Evolutionary conservation across 169 alveolate genomes (phyloP).

Genomic region (Cryptosporidium canis): DNA sequence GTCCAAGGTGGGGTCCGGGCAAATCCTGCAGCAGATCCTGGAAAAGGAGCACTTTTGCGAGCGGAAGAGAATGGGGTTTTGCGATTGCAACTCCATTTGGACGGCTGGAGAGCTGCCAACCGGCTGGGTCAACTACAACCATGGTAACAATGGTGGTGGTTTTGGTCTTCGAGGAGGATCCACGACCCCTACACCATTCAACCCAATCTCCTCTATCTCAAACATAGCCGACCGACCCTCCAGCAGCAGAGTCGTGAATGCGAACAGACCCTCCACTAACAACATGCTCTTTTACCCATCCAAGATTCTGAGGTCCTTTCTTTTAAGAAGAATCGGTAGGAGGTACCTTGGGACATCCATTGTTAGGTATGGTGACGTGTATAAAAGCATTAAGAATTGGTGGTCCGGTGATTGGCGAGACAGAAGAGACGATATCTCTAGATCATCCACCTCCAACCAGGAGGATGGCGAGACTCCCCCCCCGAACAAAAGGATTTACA

Average conservation of each 20-base stretch:
- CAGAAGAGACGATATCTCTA: background rate
- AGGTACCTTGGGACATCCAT: slow-evolving; percentile 38
- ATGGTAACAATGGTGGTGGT: background rate
- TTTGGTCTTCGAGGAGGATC: background rate
- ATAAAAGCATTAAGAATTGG: slow-evolving; percentile 36
- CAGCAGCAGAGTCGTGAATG: slow-evolving; percentile 23
- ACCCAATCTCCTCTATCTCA: background rate
- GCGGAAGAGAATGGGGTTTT: background rate
- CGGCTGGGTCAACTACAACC: background rate
- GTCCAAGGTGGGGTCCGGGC: slow-evolving; percentile 53
- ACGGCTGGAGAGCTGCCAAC: background rate
- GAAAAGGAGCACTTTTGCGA: background rate
- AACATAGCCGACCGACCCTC: slow-evolving; percentile 1
- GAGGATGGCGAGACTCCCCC: too few species aligned
- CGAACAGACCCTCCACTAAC: slow-evolving; percentile 43
- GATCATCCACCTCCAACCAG: too few species aligned
- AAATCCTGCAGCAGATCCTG: background rate
- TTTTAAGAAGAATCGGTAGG: background rate
- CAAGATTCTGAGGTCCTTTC: slow-evolving; percentile 49
- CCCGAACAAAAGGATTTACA: slow-evolving; percentile 5
- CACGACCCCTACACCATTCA: background rate
- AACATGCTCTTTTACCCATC: slow-evolving; percentile 38
- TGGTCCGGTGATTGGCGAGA: background rate
- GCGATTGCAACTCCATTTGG: slow-evolving; percentile 24
- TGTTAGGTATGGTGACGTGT: slow-evolving; percentile 30